Evolutionary conservation across 169 alveolate genomes (phyloP).

Genomic region (Plasmodium sp.): DNA sequence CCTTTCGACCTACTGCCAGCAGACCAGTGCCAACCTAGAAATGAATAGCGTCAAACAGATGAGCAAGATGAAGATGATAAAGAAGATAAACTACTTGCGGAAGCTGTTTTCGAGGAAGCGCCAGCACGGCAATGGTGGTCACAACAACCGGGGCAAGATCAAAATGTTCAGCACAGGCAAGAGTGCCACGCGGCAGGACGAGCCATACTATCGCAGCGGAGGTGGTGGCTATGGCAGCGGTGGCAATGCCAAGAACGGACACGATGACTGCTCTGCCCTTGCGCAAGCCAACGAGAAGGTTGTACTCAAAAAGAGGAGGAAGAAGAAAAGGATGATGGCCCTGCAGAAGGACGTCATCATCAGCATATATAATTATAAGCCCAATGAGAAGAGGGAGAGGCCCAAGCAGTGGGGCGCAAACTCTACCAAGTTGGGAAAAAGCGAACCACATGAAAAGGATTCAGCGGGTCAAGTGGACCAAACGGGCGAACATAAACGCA

Average conservation of each 20-base stretch:
- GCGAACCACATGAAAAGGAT: neutral
- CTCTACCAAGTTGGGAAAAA: neutral
- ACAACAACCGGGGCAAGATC: neutral
- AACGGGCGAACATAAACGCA: neutral
- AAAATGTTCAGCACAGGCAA: neutral
- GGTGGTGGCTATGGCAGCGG: neutral
- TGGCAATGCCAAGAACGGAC: neutral
- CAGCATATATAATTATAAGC: constrained; percentile 14
- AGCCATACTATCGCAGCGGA: neutral
- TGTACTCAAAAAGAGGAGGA: neutral
- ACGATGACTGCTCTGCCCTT: neutral
- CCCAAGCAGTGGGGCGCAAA: neutral
- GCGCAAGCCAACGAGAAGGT: neutral
- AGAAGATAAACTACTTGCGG: constrained; percentile 6
- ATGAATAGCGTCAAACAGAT: neutral
- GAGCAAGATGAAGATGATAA: neutral
- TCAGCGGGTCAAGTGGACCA: neutral
- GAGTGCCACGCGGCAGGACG: neutral
- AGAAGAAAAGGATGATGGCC: neutral
- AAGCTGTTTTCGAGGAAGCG: neutral
- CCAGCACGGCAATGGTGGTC: neutral
- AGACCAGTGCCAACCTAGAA: neutral
- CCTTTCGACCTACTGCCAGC: neutral
- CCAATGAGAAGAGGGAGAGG: constrained; percentile 3
- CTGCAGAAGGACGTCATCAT: constrained; percentile 29